Conservation (phyloP, 78 protist genomes). For the Acrasis kona region DNA sequence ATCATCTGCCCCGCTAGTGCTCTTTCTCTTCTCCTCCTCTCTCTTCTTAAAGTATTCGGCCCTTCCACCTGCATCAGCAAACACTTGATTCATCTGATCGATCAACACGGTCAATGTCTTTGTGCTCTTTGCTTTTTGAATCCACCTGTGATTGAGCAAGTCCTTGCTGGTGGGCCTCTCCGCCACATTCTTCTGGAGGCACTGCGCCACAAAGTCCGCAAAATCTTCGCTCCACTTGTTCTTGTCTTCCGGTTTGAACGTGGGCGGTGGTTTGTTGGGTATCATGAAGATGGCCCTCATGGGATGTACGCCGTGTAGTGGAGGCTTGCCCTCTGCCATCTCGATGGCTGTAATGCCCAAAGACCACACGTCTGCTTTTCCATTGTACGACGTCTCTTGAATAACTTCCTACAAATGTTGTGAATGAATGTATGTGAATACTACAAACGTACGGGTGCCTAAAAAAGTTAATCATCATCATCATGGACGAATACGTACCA, state of each 20-base stretch:
- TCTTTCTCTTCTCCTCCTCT: neutral
- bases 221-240: conserved; percentile 47
- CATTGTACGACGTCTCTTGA: conserved; percentile 35
- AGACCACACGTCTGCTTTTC: conserved; percentile 76
- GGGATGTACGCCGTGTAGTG: conserved; percentile 67
- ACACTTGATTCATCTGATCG: neutral
- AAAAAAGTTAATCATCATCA: neutral
- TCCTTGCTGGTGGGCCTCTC: conserved; percentile 60
- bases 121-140: neutral
- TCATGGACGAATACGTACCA: neutral
- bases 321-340: conserved; percentile 66
- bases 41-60: neutral
- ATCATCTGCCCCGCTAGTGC: neutral
- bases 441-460: neutral
- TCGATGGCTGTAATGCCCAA: conserved; percentile 78
- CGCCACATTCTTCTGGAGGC: conserved; percentile 60
- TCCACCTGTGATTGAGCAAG: neutral
- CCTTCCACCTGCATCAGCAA: neutral
- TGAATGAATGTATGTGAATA: neutral
- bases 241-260: conserved; percentile 23
- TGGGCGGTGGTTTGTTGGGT: conserved; percentile 61
- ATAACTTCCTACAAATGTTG: conserved; percentile 66
- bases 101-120: neutral
- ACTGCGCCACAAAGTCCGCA: conserved; percentile 35
- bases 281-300: conserved; percentile 66